Evolutionary conservation across 2,329 filamentous ascomycete genomes (phyloP).

Genomic region (Chaetomium globosum): DNA sequence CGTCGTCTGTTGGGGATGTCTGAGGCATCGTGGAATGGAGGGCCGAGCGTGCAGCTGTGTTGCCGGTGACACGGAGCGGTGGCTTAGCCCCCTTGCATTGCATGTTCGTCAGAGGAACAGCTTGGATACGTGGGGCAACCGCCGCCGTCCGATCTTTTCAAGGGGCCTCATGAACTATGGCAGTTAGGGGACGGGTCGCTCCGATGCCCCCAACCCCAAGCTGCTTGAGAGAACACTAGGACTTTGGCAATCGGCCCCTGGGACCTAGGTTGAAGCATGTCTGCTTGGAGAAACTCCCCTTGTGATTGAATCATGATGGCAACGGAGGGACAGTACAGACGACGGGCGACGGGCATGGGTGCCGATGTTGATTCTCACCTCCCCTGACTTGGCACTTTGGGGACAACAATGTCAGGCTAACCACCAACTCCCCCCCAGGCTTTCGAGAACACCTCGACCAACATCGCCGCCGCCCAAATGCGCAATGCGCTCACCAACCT

Average conservation of each 20-base stretch:
- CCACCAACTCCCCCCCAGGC: constrained; percentile 62
- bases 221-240: not conserved
- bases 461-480: constrained; percentile 97
- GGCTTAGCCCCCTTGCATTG: constrained; percentile 22
- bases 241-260: not conserved
- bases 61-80: constrained; percentile 10
- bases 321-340: not conserved
- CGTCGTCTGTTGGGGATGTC: not conserved
- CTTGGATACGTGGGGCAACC: no score
- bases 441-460: constrained; percentile 99
- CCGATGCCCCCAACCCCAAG: not conserved
- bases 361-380: constrained; percentile 21
- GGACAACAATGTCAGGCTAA: constrained; percentile 41
- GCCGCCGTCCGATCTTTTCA: not conserved
- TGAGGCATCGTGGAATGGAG: constrained; percentile 2
- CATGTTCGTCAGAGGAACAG: constrained; percentile 16
- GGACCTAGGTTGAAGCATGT: not conserved
- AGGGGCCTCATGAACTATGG: not conserved
- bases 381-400: not conserved
- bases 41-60: not conserved
- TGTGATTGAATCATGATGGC: not conserved
- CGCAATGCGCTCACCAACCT: constrained; percentile 94
- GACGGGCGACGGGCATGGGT: not conserved
- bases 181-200: constrained; percentile 2
- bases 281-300: not conserved